phyloP scores from a whole-genome alignment of 441 rosid species.

The Corymbia citriodora region DNA sequence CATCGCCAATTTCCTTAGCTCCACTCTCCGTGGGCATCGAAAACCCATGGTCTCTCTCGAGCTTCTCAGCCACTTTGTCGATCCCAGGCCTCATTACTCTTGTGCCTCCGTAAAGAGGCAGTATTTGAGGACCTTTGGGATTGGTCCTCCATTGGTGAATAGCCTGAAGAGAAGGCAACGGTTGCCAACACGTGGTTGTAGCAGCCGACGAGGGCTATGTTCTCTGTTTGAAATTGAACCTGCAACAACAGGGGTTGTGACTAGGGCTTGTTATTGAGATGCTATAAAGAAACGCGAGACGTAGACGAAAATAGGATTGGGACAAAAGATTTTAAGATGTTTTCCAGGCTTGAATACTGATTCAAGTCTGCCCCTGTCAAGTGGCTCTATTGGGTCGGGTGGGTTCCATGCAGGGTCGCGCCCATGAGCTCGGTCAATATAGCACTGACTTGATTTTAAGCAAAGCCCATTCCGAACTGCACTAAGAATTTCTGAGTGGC shows the following conservation, averaged over 20 bases:
- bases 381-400: neutral
- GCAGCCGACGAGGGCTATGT: neutral
- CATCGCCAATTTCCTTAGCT: neutral
- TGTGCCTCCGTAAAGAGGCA: neutral
- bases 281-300: neutral
- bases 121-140: neutral
- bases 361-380: neutral
- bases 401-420: neutral
- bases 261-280: rapidly evolving
- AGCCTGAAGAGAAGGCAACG: neutral
- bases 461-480: neutral
- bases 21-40: neutral
- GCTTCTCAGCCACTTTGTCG: neutral
- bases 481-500: neutral
- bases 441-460: neutral
- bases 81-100: neutral
- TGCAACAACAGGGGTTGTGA: neutral
- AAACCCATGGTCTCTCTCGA: neutral
- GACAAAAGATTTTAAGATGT: neutral
- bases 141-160: neutral
- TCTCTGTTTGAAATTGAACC: neutral
- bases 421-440: neutral
- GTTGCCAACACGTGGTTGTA: neutral
- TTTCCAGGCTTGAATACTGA: neutral
- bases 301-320: neutral